Base-by-base conservation (phyloP, 495 filamentous ascomycete genomes). In the Daldinia decipiens region DNA sequence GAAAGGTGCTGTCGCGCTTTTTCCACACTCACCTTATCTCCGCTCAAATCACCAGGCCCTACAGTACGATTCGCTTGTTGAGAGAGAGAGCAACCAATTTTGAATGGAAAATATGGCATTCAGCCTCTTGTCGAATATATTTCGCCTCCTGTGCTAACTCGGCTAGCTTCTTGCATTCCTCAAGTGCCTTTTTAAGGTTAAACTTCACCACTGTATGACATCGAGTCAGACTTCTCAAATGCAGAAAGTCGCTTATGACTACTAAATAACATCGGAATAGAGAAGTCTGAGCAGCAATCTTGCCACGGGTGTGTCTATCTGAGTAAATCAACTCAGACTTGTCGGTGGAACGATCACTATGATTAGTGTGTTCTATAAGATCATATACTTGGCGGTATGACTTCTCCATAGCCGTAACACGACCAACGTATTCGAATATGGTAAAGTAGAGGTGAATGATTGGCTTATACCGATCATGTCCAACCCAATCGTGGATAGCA, bases 201-300 rank as follows among this genome's bases (percentile, higher is more conserved):
- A 84, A 52, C 19, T 68, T 68, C 53, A 62, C 65, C 13, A 6
- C 34, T 62, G 26, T 52, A 15, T 47, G 36, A 39, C 26, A 29
- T 40, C 27, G 0, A 5, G 29, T 34, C 15, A 39, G 50, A 29
- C 29, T 57, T 27, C 68, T 72, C 36, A 82, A 72, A 39, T 65
- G 57, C 5, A 87, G 43, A 59, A 87, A 86, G 65, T 87, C 83
- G 24, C 77, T 75, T 15, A 91, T 68, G 15, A 86, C 79, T 4
- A 81, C 75, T 59, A 86, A 77, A 57, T 87, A 83, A 50, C 84
- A 82, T 17, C 84, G 82, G 7, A 88, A 64, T 26, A 82, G 61
- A 8, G 88, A 77, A 5, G 77, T 62, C 27, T 69, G 5, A 45
- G 40, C 40, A 2, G 40, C 11, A 1, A 45, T 6, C 17, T 21